Base-by-base conservation (phyloP, 345 rosid genomes). In the Diplotaxis tenuifolia region DNA sequence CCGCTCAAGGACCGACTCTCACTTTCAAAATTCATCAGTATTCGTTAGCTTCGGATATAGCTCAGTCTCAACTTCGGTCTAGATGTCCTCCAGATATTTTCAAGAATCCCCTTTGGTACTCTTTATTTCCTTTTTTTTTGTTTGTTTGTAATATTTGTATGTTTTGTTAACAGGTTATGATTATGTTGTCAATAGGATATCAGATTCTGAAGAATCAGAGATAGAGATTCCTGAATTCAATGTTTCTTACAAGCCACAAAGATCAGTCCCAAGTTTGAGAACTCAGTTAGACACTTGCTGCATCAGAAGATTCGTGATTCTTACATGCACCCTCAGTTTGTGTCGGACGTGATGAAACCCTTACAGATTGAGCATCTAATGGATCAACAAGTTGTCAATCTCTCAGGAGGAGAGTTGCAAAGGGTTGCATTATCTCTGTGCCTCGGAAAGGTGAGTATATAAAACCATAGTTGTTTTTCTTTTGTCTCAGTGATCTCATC, bases 341-440 rank as follows among this genome's bases (percentile, higher is more conserved):
- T 88, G 14, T 96, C 99, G 57, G 99, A 96, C 80, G 98, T 92
- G 74, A 92, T 92, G 98, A 96, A 90, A 68, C 99, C 99, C 56
- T 97, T 92, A 71, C 96, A 89, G 69, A 92, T 96, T 38, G 99
- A 96, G 76, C 98, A 96, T 79, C 67, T 92, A 67, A 89, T 92
- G 97, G 98, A 96, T 83, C 99, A 90, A 80, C 89, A 90, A 87
- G 96, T 95, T 22, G 83, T 83, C 40, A 95, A 92, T 83, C 96
- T 95, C 34, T 95, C 99, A 42, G 99, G 99, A 73, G 99, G 99
- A 82, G 99, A 95, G 82, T 76, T 92, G 84, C 99, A 95, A 78
- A 92, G 99, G 82, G 99, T 95, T 80, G 98, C 98, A 19, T 81
- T 95, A 74, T 86, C 94, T 75, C 85, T 92, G 19, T 95, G 99